Base-by-base conservation (phyloP, 2,329 filamentous ascomycete genomes). In the Dichotomopilus funicola region DNA sequence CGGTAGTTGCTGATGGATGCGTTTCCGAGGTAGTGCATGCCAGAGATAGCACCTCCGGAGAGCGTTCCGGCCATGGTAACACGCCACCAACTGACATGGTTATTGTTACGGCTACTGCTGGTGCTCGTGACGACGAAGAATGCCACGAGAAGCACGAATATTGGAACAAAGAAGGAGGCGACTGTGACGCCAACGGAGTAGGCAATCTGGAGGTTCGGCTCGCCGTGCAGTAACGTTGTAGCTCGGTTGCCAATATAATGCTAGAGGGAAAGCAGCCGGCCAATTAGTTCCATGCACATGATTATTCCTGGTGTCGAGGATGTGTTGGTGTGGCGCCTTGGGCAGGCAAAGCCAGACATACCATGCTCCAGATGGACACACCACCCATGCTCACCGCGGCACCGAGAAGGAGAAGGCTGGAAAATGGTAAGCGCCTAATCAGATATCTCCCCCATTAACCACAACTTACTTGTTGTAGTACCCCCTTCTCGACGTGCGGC, bases 1-100 rank as follows among this genome's bases (percentile, higher is more conserved):
- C 67, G 71, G 66, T 94, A 95, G 67, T 95, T 92, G 34, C 78
- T 77, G 59, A 92, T 90, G 37, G 89, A 89, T 36, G 87, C 81
- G 66, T 95, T 91, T n/a, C 89, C 89, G 13, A 92, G 75, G 65
- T 94, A 95, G 68, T 95, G 88, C 89, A 95, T 94, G 36, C 86
- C 87, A 57, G 87, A 89, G 49, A 94, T 85, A 27, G 88, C 85
- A 5, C 83, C 75, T 11, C 90, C 90, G 1, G 87, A 86, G 44
- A 91, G 75, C 1, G 82, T 66, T 6, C 89, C 89, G 7, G 87
- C 86, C 5, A 81, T 65, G 6, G 78, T 66, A 9, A 88, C 77
- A 45, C 84, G 79, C 69, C 78, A 71, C 70, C 80, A 80, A 13
- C 77, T 78, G 11, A 86, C 76, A 10, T 34, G 37, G 51, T 34